Base-by-base conservation (phyloP, 148 eudicot genomes). In the Camellia lanceoleosa region DNA sequence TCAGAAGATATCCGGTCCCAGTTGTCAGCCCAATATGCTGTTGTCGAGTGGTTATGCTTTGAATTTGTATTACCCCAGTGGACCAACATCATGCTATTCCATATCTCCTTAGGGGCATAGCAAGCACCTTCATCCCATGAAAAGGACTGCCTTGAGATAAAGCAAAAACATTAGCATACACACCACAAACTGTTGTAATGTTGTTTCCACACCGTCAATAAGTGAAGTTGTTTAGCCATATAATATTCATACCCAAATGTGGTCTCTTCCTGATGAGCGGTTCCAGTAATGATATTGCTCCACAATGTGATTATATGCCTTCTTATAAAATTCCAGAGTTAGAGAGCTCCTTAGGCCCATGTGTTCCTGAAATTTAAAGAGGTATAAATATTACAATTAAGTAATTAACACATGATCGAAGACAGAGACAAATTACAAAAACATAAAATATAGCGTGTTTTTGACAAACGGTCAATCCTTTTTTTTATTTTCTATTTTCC, bases 91-190 rank as follows among this genome's bases (percentile, higher is more conserved):
- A 91, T 95, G 81, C 98, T 91, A 85, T 85, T 95, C 98, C 98
- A 95, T 77, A 95, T 93, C 89, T 95, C 98, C 87, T 91, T 95
- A 2, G 98, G 98, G 70, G 98, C 95, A 90, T 91, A 95, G 89
- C 98, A 95, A 86, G 98, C 97, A 87, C 98, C 95, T 90, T 95
- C 98, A 81, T 95, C 98, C 98, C 98, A 95, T 59, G 95, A 88
- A 88, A 93, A 95, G 80, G 82, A 92, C 98, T 95, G 94, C 86
- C 87, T 88, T 84, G 79, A 89, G 84, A 83, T 16, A 74, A 54
- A 46, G 80, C 46, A 49, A 49, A 5, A 79, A 60, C 58, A 74
- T 84, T 82, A 86, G 80, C 78, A 77, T 61, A 8, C 3, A 74
- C 43, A 23, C 56, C 75, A 52, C 74, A 55, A 69, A 1, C 15